phyloP scores from a whole-genome alignment of 352 stramenopile species.

The Phytophthora hibernalis region DNA sequence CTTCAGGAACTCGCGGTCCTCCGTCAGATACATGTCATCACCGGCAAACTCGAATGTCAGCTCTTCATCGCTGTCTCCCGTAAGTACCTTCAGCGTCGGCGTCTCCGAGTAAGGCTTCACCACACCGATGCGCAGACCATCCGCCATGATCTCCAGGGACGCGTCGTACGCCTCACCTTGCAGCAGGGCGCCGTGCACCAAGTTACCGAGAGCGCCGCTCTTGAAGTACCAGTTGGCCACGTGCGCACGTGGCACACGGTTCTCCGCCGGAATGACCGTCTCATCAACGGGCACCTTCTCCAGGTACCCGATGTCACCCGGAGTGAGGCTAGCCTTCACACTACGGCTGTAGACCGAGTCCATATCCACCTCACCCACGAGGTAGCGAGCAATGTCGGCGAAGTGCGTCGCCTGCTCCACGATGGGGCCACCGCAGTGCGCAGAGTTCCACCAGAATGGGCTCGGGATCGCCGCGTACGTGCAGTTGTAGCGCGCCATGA shows the following conservation, averaged over 20 bases:
- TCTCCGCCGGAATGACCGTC: conserved; percentile 24
- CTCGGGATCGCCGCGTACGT: conserved; percentile 44
- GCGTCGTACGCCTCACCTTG: conserved; percentile 44
- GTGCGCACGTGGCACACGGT: conserved; percentile 44
- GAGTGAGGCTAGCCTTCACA: conserved; percentile 50
- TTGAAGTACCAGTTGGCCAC: conserved; percentile 49
- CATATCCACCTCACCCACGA: conserved; percentile 45
- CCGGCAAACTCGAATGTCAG: conserved; percentile 41
- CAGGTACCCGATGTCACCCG: conserved; percentile 37
- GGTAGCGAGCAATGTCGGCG: conserved; percentile 42
- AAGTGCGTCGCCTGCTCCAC: conserved; percentile 55
- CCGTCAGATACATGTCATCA: conserved; percentile 54
- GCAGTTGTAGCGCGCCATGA: conserved; percentile 49
- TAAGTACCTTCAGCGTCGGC: conserved; percentile 41
- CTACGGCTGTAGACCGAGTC: conserved; percentile 48
- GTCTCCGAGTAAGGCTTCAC: conserved; percentile 50
- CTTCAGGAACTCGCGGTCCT: conserved; percentile 46
- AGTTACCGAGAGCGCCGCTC: conserved; percentile 39
- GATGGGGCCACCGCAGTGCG: conserved; percentile 47
- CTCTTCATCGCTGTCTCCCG: conserved; percentile 41
- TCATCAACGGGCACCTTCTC: conserved; percentile 47
- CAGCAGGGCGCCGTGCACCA: conserved; percentile 46
- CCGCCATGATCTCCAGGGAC: conserved; percentile 46
- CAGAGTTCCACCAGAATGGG: conserved; percentile 51
- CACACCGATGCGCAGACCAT: conserved; percentile 43